Conservation (phyloP, 73 alveolate genomes). For the Stentor coeruleus region DNA sequence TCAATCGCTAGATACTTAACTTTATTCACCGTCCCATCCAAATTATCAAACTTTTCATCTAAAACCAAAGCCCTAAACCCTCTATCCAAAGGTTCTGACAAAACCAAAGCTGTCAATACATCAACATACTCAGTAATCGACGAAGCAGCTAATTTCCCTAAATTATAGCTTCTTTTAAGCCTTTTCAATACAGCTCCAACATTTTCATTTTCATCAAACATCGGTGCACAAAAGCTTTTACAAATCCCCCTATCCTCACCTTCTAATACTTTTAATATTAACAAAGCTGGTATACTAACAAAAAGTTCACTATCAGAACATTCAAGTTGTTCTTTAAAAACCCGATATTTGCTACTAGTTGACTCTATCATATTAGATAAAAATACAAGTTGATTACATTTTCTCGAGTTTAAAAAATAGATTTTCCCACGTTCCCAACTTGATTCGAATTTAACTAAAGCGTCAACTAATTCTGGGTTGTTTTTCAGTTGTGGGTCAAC, state of each 20-base stretch:
- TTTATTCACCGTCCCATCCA: neutral
- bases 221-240: neutral
- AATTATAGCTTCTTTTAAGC: neutral
- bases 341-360: neutral
- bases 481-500: conserved; percentile 93
- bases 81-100: neutral
- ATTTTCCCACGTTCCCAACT: conserved; percentile 86
- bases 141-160: neutral
- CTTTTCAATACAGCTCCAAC: neutral
- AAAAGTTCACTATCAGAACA: neutral
- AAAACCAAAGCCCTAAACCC: neutral
- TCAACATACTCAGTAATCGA: neutral
- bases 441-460: conserved; percentile 75
- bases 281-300: neutral
- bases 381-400: conserved; percentile 44
- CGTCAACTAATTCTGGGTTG: conserved; percentile 88
- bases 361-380: conserved; percentile 56
- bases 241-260: neutral
- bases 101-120: neutral
- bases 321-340: neutral
- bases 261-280: neutral
- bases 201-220: neutral
- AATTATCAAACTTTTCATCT: neutral
- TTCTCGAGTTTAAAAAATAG: conserved; percentile 46
- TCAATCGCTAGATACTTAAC: neutral